Evolutionary conservation across 371 early-diverging fungal species (phyloP).

Genomic region (Mortierella sp.): DNA sequence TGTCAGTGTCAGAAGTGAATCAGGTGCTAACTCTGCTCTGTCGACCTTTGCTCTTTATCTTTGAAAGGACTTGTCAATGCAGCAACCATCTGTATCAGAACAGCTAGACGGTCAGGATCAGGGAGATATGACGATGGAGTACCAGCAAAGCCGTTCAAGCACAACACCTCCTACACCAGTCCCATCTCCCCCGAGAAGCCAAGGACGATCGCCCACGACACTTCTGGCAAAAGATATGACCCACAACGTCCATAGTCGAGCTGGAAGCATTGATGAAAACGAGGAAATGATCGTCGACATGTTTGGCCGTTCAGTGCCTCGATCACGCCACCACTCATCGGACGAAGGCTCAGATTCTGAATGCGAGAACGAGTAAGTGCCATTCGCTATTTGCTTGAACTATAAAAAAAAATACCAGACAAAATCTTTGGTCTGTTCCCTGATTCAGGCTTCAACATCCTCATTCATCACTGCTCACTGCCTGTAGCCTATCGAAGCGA

Average conservation of each 20-base stretch:
- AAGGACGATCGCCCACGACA: conserved; percentile 21
- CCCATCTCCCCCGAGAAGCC: conserved; percentile 22
- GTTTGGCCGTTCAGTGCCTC: conserved; percentile 53
- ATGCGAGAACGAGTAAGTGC: conserved; percentile 42
- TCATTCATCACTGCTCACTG: conserved; percentile 2
- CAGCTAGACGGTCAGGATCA: neutral
- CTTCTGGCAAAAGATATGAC: conserved; percentile 44
- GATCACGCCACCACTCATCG: conserved; percentile 47
- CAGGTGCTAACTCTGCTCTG: neutral
- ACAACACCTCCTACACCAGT: conserved; percentile 37
- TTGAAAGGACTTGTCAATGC: neutral
- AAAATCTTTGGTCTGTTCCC: too few relatives aligned
- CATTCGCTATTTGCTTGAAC: neutral
- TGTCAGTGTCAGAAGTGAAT: too few relatives aligned
- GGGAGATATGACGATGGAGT: neutral
- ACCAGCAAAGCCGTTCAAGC: conserved; percentile 12
- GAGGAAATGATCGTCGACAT: conserved; percentile 52
- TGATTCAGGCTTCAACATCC: too few relatives aligned
- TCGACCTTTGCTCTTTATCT: neutral
- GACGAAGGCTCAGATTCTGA: conserved; percentile 51
- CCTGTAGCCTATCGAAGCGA: conserved; percentile 36
- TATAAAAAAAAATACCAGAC: too few relatives aligned
- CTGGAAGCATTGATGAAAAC: conserved; percentile 43
- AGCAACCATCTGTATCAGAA: neutral
- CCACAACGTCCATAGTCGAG: conserved; percentile 45